These are phyloP conservation scores for Colletotrichum sp. DNA, from an alignment of 2,329 filamentous ascomycete genomes.

Conservation along the genomic window DNA sequence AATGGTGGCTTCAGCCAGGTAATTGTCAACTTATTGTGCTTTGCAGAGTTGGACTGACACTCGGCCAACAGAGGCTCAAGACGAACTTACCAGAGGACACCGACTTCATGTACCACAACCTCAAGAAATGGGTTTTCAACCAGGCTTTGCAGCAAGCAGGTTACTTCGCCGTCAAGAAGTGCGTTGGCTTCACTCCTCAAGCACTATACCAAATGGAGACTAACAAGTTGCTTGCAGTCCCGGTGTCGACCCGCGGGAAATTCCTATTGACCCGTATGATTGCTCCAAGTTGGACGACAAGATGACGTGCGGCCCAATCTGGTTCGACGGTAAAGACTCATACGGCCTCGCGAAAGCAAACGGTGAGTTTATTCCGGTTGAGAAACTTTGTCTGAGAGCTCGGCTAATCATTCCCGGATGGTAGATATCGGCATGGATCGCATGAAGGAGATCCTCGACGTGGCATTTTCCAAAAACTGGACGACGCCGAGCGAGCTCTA, in stretches of 20 bases:
- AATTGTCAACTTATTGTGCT: neutral
- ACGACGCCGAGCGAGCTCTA: slow-evolving; percentile 1
- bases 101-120: slow-evolving; percentile 5
- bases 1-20: neutral
- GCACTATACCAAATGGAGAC: rapidly evolving
- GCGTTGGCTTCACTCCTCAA: neutral
- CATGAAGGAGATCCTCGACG: neutral
- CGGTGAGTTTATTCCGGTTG: neutral
- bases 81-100: neutral
- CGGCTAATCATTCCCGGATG: neutral
- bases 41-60: neutral
- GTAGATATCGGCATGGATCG: slow-evolving; percentile 2
- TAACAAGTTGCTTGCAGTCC: neutral
- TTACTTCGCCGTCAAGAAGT: slow-evolving; percentile 10
- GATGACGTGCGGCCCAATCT: neutral
- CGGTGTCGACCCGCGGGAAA: neutral
- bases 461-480: slow-evolving; percentile 3
- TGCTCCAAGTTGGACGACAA: neutral
- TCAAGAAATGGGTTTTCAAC: neutral
- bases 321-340: slow-evolving; percentile 7
- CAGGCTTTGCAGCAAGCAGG: neutral
- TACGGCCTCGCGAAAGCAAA: neutral
- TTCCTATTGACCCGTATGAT: neutral
- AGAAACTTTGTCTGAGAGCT: rapidly evolving
- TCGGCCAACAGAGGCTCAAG: neutral